Conservation (phyloP, 2,329 filamentous ascomycete species). For the Hypoxylon sp. region DNA sequence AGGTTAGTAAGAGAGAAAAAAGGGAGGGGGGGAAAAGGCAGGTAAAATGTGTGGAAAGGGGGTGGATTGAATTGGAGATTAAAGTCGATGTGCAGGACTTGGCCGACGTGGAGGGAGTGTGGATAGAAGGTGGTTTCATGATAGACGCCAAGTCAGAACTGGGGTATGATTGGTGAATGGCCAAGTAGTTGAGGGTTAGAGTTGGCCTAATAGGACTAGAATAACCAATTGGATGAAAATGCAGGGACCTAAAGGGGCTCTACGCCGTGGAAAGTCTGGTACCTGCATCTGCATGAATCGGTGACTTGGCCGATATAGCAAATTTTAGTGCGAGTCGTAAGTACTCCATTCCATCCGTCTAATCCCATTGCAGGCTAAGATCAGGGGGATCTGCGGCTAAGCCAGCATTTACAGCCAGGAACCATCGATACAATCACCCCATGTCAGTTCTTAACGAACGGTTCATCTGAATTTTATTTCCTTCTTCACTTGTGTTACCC, state of each 20-base stretch:
- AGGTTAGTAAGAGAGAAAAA: constrained; percentile 22
- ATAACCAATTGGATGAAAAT: background rate
- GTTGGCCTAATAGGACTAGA: too few species aligned
- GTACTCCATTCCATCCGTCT: constrained; percentile 18
- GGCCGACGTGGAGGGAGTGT: constrained; percentile 35
- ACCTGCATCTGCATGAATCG: constrained; percentile 41
- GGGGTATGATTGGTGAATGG: constrained; percentile 21
- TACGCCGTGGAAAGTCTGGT: constrained; percentile 5
- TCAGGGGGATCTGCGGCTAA: constrained; percentile 37
- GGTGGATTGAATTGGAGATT: constrained; percentile 39
- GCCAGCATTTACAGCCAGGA: constrained; percentile 16
- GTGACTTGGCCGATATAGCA: constrained; percentile 26
- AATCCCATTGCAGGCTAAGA: constrained; percentile 22
- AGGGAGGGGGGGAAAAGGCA: constrained; percentile 24
- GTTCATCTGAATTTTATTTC: constrained; percentile 25
- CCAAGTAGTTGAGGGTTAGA: too few species aligned
- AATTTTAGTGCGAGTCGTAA: constrained; percentile 9
- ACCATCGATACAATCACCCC: constrained; percentile 33
- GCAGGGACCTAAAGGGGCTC: constrained; percentile 4
- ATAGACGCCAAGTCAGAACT: constrained; percentile 26
- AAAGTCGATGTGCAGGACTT: constrained; percentile 29
- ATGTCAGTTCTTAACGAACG: background rate
- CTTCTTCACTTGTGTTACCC: constrained; percentile 8
- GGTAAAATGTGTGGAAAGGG: constrained; percentile 29
- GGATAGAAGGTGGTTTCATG: constrained; percentile 28